Evolutionary conservation across 768 basidiomycete genomes (phyloP).

Genomic region (Cystofilobasidium bisporidii): DNA sequence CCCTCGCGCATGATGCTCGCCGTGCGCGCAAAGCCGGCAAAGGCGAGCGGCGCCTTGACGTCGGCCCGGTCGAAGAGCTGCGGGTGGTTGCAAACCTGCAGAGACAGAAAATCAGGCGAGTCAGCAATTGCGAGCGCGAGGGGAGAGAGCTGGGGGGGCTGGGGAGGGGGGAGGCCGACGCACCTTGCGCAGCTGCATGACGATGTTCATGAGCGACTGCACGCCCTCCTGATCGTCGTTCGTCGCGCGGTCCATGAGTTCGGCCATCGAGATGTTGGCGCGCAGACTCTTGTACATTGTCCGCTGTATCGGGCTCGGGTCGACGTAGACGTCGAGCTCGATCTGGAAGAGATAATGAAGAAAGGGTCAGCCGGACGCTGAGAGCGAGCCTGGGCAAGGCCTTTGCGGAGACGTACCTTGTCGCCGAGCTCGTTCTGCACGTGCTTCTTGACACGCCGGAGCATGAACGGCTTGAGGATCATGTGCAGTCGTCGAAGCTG

Average conservation of each 20-base stretch:
- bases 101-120: not conserved
- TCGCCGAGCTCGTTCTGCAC: slow-evolving; percentile 99
- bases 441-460: slow-evolving; percentile 89
- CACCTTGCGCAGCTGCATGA: slow-evolving; percentile 99
- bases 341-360: slow-evolving; percentile 50
- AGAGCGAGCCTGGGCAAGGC: no score
- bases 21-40: slow-evolving; percentile 68
- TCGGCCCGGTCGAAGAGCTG: slow-evolving; percentile 96
- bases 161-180: not conserved
- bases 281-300: slow-evolving; percentile 78
- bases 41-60: slow-evolving; percentile 84
- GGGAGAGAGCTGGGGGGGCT: not conserved
- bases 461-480: slow-evolving; percentile 99
- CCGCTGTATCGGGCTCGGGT: slow-evolving; percentile 85
- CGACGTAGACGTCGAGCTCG: slow-evolving; percentile 88
- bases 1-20: slow-evolving; percentile 77
- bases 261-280: slow-evolving; percentile 87
- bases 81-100: slow-evolving; percentile 90
- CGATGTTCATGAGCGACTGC: slow-evolving; percentile 92
- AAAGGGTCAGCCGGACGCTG: not conserved
- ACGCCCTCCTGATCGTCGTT: slow-evolving; percentile 86
- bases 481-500: slow-evolving; percentile 91
- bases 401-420: slow-evolving; percentile 72
- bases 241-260: slow-evolving; percentile 84
- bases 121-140: slow-evolving; percentile 9